These are phyloP conservation scores for Sugiyamaella grinbergsii DNA, from an alignment of 1,139 yeast genomes.

Conservation along the genomic window DNA sequence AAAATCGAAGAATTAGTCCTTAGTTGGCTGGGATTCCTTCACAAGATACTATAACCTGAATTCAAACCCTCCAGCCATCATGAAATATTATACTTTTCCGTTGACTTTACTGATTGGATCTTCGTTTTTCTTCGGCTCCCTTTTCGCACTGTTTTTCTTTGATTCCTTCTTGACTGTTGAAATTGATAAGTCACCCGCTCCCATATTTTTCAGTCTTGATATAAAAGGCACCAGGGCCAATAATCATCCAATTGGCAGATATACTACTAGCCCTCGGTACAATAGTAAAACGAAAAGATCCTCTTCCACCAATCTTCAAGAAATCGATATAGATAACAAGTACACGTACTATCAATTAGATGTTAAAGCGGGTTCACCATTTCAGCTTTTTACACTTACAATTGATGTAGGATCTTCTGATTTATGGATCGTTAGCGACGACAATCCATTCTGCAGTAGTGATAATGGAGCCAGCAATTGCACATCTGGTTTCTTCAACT, in stretches of 20 bases:
- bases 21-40: too few species aligned
- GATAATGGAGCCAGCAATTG: constrained; percentile 13
- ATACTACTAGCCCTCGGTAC: constrained; percentile 1
- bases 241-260: constrained; percentile 17
- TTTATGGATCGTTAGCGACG: constrained; percentile 46
- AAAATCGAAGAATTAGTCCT: too few species aligned
- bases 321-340: constrained; percentile 24
- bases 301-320: neutral
- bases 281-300: neutral
- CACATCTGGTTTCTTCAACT: constrained; percentile 18
- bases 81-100: too few species aligned
- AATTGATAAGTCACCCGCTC: neutral
- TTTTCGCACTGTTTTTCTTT: neutral
- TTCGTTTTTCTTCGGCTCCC: neutral
- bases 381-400: constrained; percentile 27
- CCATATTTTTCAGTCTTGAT: constrained; percentile 12
- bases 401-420: constrained; percentile 54
- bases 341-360: neutral
- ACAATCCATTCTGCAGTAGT: neutral
- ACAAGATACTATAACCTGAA: too few species aligned
- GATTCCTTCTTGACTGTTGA: neutral
- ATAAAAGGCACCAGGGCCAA: constrained; percentile 8
- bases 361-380: constrained; percentile 30
- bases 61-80: too few species aligned
- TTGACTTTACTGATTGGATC: too few species aligned